Percentiles rank a stretch among this genome's conserved stretches.
These are phyloP conservation scores for Immersiella caudata DNA, from an alignment of 495 filamentous ascomycete genomes.

Conservation along the genomic window DNA sequence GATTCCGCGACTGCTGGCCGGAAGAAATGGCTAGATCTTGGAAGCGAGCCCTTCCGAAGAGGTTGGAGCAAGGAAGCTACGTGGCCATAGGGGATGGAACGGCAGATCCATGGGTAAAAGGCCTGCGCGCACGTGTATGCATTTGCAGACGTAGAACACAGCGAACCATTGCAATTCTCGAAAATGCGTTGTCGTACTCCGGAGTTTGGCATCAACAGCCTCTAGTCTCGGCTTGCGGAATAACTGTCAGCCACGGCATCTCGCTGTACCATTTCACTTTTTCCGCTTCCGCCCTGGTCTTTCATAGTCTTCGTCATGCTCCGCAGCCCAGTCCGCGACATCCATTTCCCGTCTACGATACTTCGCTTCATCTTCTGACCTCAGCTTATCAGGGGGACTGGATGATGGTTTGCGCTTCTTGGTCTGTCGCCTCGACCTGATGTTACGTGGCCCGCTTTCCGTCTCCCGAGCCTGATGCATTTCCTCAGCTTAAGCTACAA, in stretches of 20 bases:
- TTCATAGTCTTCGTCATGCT: constrained; percentile 4
- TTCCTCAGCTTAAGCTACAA: constrained; percentile 15
- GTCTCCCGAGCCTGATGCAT: constrained; percentile 16
- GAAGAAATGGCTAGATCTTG: constrained; percentile 3
- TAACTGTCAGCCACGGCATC: background rate
- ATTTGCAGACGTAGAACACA: background rate
- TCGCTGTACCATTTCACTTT: background rate
- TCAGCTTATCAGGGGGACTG: constrained; percentile 15
- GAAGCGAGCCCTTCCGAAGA: background rate
- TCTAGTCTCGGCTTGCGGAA: background rate
- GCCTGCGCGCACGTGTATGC: background rate
- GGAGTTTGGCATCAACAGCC: background rate
- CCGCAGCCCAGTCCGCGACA: constrained; percentile 13
- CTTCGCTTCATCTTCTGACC: constrained; percentile 20
- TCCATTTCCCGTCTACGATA: constrained; percentile 16
- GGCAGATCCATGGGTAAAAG: constrained; percentile 2
- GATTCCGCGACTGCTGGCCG: background rate
- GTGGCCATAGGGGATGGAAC: constrained; percentile 8
- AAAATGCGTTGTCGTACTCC: constrained; percentile 1
- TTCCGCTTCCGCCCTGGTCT: constrained; percentile 12
- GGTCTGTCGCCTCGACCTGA: constrained; percentile 15
- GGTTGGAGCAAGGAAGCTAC: background rate
- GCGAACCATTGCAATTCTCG: background rate
- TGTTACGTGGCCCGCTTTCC: constrained; percentile 8
- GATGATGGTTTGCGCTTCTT: constrained; percentile 19